Conservation (phyloP, 176 grass and related monocot species). For the Oryza australiensis region DNA sequence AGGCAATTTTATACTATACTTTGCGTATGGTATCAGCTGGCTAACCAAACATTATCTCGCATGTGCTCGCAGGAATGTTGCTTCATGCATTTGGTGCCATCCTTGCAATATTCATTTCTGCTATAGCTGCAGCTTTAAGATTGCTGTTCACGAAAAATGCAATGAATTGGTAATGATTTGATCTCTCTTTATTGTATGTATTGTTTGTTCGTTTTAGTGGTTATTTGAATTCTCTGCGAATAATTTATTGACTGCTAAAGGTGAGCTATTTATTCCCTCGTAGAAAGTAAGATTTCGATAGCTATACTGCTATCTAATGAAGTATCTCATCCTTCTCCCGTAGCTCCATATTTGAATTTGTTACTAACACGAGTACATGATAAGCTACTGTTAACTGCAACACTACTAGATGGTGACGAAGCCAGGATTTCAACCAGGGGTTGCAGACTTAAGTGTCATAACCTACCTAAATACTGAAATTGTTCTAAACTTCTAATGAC, state of each 20-base stretch:
- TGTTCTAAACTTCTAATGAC: too few species aligned
- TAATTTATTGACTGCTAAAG: background rate
- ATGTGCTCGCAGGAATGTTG: conserved; percentile 71
- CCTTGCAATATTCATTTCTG: conserved; percentile 78
- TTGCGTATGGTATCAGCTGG: background rate
- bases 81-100: conserved; percentile 74
- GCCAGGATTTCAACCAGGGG: too few species aligned
- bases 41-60: conserved; percentile 35
- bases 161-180: conserved; percentile 90
- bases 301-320: too few species aligned
- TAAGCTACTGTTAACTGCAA: background rate
- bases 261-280: background rate
- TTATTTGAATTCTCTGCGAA: conserved; percentile 11
- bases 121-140: conserved; percentile 68
- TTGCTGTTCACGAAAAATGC: conserved; percentile 88
- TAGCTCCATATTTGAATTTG: background rate
- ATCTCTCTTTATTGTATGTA: conserved; percentile 16
- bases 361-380: background rate
- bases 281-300: conserved; percentile 18
- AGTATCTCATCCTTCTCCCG: background rate
- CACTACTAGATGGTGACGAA: background rate
- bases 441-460: too few species aligned
- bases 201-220: background rate
- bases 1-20: conserved; percentile 9
- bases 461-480: too few species aligned